Conservation (phyloP, 208 protist genomes). For the Leishmania lainsoni region DNA sequence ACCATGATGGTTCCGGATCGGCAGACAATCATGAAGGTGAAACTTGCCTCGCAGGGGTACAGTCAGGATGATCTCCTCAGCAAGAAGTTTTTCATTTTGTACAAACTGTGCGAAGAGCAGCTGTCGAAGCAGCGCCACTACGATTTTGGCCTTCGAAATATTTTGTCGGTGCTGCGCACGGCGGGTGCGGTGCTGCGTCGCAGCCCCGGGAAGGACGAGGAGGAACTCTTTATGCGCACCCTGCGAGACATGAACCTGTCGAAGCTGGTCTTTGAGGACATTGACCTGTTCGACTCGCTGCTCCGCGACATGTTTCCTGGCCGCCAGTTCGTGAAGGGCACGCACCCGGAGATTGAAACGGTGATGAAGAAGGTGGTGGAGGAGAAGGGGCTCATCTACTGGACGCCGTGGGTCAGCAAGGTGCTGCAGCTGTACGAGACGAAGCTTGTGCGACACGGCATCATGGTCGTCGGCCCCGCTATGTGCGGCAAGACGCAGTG, state of each 20-base stretch:
- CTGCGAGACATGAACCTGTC: constrained; percentile 98
- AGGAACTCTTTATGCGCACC: constrained; percentile 96
- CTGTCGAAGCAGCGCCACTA: constrained; percentile 98
- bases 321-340: constrained; percentile 91
- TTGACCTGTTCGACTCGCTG: constrained; percentile 97
- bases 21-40: constrained; percentile 97
- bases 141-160: constrained; percentile 98
- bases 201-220: constrained; percentile 92
- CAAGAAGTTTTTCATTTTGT: constrained; percentile 95
- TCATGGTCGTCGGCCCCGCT: constrained; percentile 95
- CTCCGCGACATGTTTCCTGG: constrained; percentile 94
- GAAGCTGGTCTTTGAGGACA: constrained; percentile 98
- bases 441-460: constrained; percentile 94
- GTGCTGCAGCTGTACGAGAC: constrained; percentile 96
- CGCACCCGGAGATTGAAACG: constrained; percentile 91
- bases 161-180: constrained; percentile 97
- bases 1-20: constrained; percentile 99
- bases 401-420: constrained; percentile 91
- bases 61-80: constrained; percentile 92
- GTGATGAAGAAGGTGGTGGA: constrained; percentile 88
- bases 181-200: constrained; percentile 90
- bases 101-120: constrained; percentile 97
- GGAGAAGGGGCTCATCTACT: constrained; percentile 86
- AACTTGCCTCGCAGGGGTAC: constrained; percentile 93
- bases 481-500: constrained; percentile 95